A percentile compares a stretch with the other conserved stretches of the same genome.
Conservation (phyloP, 352 stramenopile genomes). For the Thraustotheca clavata region DNA sequence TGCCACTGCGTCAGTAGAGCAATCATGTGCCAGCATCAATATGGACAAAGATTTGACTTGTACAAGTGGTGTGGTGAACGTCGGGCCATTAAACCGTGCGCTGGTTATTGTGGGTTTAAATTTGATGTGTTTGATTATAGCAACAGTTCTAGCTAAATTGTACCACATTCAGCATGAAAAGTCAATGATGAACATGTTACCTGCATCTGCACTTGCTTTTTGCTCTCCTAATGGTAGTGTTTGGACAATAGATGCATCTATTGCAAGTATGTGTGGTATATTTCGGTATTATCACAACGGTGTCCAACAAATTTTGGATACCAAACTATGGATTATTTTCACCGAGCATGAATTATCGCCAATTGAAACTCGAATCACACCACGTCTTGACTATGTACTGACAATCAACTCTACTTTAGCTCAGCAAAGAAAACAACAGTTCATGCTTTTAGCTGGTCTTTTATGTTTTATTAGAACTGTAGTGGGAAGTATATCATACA, state of each 20-base stretch:
- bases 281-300: neutral
- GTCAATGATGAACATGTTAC: neutral
- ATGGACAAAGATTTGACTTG: conserved; percentile 1
- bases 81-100: neutral
- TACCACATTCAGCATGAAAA: neutral
- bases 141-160: neutral
- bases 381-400: too few relatives aligned
- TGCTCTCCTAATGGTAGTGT: neutral
- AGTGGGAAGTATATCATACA: conserved; percentile 8
- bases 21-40: neutral
- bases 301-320: neutral
- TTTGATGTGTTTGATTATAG: neutral
- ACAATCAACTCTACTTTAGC: neutral
- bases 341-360: neutral
- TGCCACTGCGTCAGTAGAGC: neutral
- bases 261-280: neutral
- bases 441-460: neutral
- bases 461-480: neutral
- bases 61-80: neutral
- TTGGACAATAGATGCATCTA: neutral
- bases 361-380: too few relatives aligned
- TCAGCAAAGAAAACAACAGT: neutral
- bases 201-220: neutral
- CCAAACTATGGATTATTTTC: neutral
- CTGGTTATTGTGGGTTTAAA: neutral